Evolutionary conservation across 192 early-diverging fungal species (phyloP).

Genomic region (Chytriomyces sp.): DNA sequence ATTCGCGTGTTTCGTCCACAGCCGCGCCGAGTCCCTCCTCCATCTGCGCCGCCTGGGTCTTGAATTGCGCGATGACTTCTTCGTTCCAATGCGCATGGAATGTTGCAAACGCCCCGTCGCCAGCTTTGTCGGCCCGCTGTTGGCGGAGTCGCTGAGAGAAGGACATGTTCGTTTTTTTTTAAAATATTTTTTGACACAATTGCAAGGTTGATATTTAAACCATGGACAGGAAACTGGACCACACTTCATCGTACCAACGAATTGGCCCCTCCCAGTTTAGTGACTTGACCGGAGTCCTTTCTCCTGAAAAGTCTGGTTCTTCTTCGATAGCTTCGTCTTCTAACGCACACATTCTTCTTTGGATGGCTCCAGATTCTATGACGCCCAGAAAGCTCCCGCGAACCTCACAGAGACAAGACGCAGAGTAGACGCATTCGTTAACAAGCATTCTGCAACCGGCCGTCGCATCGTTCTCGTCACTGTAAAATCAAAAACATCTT

Average conservation of each 20-base stretch:
- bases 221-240: not conserved
- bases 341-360: not conserved
- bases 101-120: not conserved
- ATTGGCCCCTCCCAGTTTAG: not conserved
- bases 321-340: not conserved
- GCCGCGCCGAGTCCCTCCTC: not conserved
- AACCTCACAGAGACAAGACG: slow-evolving; percentile 6
- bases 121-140: not conserved
- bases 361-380: slow-evolving; percentile 27
- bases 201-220: not conserved
- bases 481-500: not conserved
- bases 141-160: not conserved
- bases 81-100: slow-evolving; percentile 1
- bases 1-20: not conserved
- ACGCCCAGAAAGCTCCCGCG: slow-evolving; percentile 10
- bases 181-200: not conserved
- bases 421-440: slow-evolving; percentile 26
- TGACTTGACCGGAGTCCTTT: not conserved
- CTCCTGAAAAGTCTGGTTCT: not conserved
- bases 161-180: not conserved
- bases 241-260: not conserved
- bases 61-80: not conserved
- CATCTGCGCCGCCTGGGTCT: not conserved
- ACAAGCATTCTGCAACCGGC: slow-evolving; percentile 13
- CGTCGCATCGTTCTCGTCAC: slow-evolving; percentile 36